Evolutionary conservation across 1,284 basidiomycete species (phyloP).

Genomic region (Heterobasidion parviporum): DNA sequence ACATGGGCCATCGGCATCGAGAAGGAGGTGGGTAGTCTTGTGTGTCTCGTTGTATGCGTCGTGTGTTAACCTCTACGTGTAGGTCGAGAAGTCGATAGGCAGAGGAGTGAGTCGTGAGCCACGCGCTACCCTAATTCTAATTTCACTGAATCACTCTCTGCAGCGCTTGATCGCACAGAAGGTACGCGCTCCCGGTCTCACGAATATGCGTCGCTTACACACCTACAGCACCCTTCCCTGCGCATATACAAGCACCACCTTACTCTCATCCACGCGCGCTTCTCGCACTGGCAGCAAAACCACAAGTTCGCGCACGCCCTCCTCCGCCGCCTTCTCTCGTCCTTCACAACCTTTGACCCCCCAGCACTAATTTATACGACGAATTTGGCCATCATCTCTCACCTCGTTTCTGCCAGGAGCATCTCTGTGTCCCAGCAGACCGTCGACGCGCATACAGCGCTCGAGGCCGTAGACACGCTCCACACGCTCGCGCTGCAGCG

Average conservation of each 20-base stretch:
- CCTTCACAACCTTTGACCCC: constrained; percentile 38
- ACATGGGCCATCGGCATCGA: constrained; percentile 41
- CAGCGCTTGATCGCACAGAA: constrained; percentile 59
- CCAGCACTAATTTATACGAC: constrained; percentile 44
- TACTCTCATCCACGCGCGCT: constrained; percentile 48
- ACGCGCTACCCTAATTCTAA: not conserved
- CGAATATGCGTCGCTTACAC: not conserved
- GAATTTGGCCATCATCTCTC: constrained; percentile 44
- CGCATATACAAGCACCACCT: constrained; percentile 49
- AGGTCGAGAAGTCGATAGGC: constrained; percentile 44
- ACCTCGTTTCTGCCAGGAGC: constrained; percentile 20
- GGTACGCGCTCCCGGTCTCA: constrained; percentile 21
- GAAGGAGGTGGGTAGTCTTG: constrained; percentile 33
- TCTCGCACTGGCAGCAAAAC: constrained; percentile 46
- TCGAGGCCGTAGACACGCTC: constrained; percentile 35
- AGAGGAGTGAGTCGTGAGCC: constrained; percentile 33
- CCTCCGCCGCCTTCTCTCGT: constrained; percentile 43
- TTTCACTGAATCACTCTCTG: not conserved
- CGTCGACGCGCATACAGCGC: constrained; percentile 29
- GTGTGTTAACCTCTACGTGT: not conserved
- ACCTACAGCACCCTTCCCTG: constrained; percentile 48
- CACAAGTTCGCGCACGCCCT: constrained; percentile 48
- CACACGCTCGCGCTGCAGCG: constrained; percentile 29
- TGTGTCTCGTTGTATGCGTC: not conserved
- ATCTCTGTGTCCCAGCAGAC: constrained; percentile 13